Percentiles rank a stretch among this genome's conserved stretches.
Conservation (phyloP, 176 grass and related monocot genomes). For the Hordeum marinum region DNA sequence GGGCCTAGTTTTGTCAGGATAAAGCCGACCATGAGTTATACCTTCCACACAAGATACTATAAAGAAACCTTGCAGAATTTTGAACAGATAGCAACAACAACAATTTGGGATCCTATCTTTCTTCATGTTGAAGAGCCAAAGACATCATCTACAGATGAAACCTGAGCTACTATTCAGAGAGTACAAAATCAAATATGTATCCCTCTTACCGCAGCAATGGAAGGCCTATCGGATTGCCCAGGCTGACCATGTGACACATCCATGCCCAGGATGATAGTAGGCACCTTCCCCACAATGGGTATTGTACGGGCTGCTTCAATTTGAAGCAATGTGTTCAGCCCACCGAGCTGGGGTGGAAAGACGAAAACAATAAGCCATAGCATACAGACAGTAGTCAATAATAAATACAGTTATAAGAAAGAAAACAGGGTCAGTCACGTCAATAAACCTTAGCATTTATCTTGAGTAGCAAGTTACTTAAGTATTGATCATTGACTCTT, state of each 20-base stretch:
- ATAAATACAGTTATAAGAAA: constrained; percentile 1
- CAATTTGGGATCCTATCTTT: background rate
- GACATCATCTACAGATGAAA: background rate
- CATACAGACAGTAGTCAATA: background rate
- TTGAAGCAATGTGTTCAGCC: constrained; percentile 72
- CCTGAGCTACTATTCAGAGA: background rate
- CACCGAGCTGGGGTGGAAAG: constrained; percentile 56
- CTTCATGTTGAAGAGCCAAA: background rate
- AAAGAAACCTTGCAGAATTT: background rate
- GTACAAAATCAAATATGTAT: background rate
- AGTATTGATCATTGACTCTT: constrained; percentile 80
- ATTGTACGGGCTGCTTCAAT: constrained; percentile 52
- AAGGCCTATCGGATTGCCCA: constrained; percentile 72
- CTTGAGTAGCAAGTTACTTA: constrained; percentile 81
- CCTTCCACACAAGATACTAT: background rate
- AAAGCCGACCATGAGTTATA: background rate
- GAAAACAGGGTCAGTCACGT: background rate
- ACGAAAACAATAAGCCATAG: background rate
- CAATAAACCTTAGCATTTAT: constrained; percentile 87
- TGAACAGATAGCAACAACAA: background rate
- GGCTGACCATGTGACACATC: constrained; percentile 79
- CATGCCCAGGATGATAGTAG: constrained; percentile 89
- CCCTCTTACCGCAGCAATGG: constrained; percentile 69
- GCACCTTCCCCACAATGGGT: constrained; percentile 50
- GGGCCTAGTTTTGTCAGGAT: background rate